These are phyloP conservation scores for Pulveroboletus sp. DNA, from an alignment of 768 basidiomycete genomes.

Conservation along the genomic window DNA sequence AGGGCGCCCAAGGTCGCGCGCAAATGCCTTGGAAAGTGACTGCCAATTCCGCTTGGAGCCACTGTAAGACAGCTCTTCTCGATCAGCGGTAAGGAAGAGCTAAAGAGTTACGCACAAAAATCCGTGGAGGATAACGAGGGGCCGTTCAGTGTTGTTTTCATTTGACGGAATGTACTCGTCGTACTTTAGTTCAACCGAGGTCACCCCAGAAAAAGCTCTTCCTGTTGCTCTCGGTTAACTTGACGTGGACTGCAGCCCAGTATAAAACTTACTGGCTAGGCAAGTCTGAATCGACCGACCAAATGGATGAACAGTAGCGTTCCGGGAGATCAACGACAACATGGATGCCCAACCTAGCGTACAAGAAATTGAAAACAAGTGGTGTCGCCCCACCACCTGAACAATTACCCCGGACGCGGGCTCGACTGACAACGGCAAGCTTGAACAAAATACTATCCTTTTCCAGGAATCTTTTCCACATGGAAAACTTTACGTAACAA, in stretches of 20 bases:
- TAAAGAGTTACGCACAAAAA: slow-evolving; percentile 45
- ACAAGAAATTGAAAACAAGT: background rate
- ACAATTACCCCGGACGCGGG: no score
- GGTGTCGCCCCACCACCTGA: background rate
- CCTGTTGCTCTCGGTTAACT: slow-evolving; percentile 17
- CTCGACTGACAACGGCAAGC: no score
- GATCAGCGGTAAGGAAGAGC: background rate
- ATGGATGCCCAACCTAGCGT: slow-evolving; percentile 2
- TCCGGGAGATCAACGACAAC: slow-evolving; percentile 5
- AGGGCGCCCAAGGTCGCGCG: slow-evolving; percentile 56
- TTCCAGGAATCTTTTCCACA: no score
- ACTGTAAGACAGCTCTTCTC: slow-evolving; percentile 33
- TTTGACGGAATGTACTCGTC: slow-evolving; percentile 28
- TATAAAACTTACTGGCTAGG: slow-evolving; percentile 3
- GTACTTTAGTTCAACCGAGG: slow-evolving; percentile 28
- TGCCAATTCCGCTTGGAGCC: slow-evolving; percentile 90
- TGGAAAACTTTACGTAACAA: no score
- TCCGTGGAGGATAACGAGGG: slow-evolving; percentile 59
- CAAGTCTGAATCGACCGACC: background rate
- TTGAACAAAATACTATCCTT: no score
- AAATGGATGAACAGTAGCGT: background rate
- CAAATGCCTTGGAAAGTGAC: slow-evolving; percentile 72
- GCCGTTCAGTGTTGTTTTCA: slow-evolving; percentile 32
- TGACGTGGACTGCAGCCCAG: background rate
- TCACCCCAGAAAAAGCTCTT: slow-evolving; percentile 12